A percentile compares a stretch with the other conserved stretches of the same genome.
These are phyloP conservation scores for Candida endomychidarum DNA, from an alignment of 805 yeast genomes.

Conservation along the genomic window DNA sequence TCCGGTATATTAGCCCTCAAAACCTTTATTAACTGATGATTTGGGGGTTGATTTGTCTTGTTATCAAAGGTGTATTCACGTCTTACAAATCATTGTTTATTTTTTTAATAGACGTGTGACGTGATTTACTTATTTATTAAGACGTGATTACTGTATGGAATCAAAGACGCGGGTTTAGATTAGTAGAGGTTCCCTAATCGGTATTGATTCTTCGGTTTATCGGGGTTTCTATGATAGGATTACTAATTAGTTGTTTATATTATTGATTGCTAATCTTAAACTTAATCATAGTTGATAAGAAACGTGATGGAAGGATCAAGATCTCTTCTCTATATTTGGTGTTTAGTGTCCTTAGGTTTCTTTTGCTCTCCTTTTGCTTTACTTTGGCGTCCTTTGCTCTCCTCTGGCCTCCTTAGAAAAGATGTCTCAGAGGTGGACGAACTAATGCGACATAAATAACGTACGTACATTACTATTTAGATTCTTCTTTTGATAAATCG, in stretches of 20 bases:
- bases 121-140: too few species aligned
- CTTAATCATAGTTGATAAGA: too few species aligned
- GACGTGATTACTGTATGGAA: slow-evolving; percentile 1
- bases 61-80: background rate
- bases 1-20: background rate
- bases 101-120: slow-evolving; percentile 2
- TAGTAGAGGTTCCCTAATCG: slow-evolving; percentile 1
- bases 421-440: too few species aligned
- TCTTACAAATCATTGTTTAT: slow-evolving; percentile 4
- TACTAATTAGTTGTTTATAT: background rate
- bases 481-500: slow-evolving; percentile 43
- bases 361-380: too few species aligned
- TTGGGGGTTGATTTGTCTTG: background rate
- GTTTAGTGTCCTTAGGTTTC: too few species aligned
- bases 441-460: too few species aligned
- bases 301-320: too few species aligned
- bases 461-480: slow-evolving; percentile 24
- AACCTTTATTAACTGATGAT: background rate
- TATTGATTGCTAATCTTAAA: too few species aligned
- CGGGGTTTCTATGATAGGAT: slow-evolving; percentile 8
- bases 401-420: too few species aligned
- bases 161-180: background rate
- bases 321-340: too few species aligned
- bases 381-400: too few species aligned
- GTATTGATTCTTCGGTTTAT: slow-evolving; percentile 1